These are phyloP conservation scores for Hippophae rhamnoides DNA, from an alignment of 306 rosid genomes.

Conservation along the genomic window DNA sequence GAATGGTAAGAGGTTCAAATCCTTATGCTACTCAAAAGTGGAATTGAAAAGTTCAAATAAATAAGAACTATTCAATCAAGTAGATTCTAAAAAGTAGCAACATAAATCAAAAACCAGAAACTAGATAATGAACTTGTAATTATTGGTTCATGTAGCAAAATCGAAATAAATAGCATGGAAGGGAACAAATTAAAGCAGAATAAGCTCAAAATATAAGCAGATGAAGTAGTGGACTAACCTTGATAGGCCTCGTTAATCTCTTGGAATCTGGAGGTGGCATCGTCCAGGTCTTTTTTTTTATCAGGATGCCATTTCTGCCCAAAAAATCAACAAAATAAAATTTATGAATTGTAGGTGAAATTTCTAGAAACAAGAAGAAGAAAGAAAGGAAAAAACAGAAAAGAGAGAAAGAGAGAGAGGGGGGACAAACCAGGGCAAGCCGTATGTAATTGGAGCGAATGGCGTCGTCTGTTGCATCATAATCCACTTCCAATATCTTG, in stretches of 20 bases:
- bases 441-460: constrained; percentile 90
- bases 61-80: too few relatives aligned
- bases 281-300: constrained; percentile 58
- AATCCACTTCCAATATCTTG: constrained; percentile 83
- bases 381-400: not conserved
- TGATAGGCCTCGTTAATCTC: constrained; percentile 90
- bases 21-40: too few relatives aligned
- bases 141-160: too few relatives aligned
- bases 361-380: not conserved
- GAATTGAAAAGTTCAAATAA: too few relatives aligned
- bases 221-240: constrained; percentile 24
- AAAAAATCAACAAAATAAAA: not conserved
- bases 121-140: too few relatives aligned
- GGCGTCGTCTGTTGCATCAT: constrained; percentile 69
- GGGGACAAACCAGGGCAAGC: constrained; percentile 62
- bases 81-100: too few relatives aligned
- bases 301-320: constrained; percentile 98
- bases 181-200: too few relatives aligned
- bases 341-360: too few relatives aligned
- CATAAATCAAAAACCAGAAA: too few relatives aligned
- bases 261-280: constrained; percentile 69
- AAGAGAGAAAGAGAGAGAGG: not conserved
- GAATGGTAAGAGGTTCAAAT: too few relatives aligned
- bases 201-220: not conserved
- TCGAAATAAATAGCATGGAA: too few relatives aligned